phyloP scores from a whole-genome alignment of 2,329 filamentous ascomycete species.

The Ceratocystis albifundus region DNA sequence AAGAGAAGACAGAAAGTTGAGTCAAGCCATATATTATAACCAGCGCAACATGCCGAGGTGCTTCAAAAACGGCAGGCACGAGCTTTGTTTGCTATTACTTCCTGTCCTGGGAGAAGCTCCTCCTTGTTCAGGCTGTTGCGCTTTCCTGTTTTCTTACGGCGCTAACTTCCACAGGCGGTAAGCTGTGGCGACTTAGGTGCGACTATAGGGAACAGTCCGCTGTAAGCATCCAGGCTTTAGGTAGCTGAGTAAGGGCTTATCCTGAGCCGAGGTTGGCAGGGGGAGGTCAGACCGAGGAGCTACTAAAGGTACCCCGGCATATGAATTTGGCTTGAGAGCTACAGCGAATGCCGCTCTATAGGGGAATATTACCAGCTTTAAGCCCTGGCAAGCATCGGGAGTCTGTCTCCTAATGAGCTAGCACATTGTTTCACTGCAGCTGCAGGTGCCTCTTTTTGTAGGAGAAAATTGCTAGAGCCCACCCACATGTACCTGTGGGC shows the following conservation, averaged over 20 bases:
- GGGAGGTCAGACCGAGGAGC: constrained; percentile 10
- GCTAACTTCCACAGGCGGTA: not conserved
- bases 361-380: too few relatives aligned
- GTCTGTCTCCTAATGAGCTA: too few relatives aligned
- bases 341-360: not conserved
- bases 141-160: not conserved
- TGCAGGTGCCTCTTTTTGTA: not conserved
- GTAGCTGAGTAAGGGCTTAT: not conserved
- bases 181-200: not conserved
- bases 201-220: not conserved
- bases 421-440: not conserved
- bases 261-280: constrained; percentile 14
- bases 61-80: constrained; percentile 4
- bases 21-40: not conserved
- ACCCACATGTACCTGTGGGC: not conserved
- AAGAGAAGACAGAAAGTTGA: not conserved
- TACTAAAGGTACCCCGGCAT: not conserved
- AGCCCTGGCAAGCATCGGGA: too few relatives aligned
- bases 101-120: not conserved
- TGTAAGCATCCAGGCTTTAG: not conserved
- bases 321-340: constrained; percentile 11
- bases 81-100: not conserved
- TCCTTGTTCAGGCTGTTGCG: not conserved
- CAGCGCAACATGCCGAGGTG: constrained; percentile 8
- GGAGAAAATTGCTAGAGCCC: not conserved